Evolutionary conservation across 371 early-diverging fungal genomes (phyloP).

Genomic region (Mortierella sp.): DNA sequence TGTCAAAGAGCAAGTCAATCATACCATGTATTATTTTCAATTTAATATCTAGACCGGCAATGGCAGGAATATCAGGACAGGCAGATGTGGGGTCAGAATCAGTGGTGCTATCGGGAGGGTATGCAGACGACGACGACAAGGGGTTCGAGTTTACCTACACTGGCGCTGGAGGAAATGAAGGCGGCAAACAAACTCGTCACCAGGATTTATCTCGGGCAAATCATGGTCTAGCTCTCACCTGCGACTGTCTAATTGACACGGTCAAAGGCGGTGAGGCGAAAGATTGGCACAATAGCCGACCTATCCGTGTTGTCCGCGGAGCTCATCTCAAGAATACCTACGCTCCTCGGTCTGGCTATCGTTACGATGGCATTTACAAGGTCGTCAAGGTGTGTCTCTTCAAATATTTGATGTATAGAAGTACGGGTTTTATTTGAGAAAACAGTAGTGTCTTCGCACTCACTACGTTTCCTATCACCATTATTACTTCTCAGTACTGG

Average conservation of each 20-base stretch:
- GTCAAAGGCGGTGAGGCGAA: constrained; percentile 61
- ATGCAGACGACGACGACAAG: constrained; percentile 69
- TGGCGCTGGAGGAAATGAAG: constrained; percentile 66
- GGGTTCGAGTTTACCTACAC: constrained; percentile 72
- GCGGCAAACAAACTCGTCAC: constrained; percentile 62
- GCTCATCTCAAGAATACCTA: constrained; percentile 59
- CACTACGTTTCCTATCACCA: neutral
- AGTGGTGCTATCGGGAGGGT: constrained; percentile 67
- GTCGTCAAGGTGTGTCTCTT: constrained; percentile 57
- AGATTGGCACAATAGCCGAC: constrained; percentile 70
- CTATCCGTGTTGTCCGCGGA: constrained; percentile 72
- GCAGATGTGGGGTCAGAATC: constrained; percentile 65
- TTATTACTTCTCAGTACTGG: constrained; percentile 63
- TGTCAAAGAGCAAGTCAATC: neutral
- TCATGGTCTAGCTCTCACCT: constrained; percentile 69
- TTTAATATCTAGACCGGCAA: constrained; percentile 57
- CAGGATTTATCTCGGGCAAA: constrained; percentile 67
- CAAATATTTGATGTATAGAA: neutral
- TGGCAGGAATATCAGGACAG: constrained; percentile 67
- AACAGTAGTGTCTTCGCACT: neutral
- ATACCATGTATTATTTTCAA: neutral
- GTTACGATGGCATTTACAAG: constrained; percentile 81
- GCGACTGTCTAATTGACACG: constrained; percentile 63
- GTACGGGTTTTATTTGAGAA: neutral
- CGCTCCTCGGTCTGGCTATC: constrained; percentile 66